Conservation (phyloP, 495 filamentous ascomycete genomes). For the Xylaria curta region DNA sequence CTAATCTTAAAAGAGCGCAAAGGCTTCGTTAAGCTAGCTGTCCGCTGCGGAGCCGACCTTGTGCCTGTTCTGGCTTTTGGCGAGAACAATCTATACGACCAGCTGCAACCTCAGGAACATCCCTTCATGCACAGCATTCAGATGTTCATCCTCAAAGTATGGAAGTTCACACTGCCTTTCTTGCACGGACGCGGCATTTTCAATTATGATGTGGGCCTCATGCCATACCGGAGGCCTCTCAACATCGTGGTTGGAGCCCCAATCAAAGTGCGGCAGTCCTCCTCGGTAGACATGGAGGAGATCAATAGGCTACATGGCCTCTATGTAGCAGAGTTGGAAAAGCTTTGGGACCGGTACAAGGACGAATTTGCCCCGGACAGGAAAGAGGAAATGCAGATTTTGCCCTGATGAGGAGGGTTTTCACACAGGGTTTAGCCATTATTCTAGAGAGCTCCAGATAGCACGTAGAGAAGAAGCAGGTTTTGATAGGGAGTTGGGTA, state of each 20-base stretch:
- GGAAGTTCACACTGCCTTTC: conserved; percentile 93
- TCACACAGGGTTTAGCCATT: background rate
- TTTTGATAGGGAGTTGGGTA: background rate
- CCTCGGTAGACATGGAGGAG: conserved; percentile 63
- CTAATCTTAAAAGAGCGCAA: conserved; percentile 83
- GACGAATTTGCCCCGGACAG: conserved; percentile 79
- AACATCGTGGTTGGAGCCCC: conserved; percentile 88
- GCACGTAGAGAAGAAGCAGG: background rate
- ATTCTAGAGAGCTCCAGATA: background rate
- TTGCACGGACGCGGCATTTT: conserved; percentile 92
- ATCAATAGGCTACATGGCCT: conserved; percentile 77
- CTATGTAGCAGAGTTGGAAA: conserved; percentile 80
- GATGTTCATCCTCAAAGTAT: conserved; percentile 76
- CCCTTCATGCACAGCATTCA: conserved; percentile 78
- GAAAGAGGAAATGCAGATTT: conserved; percentile 76
- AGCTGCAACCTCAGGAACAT: conserved; percentile 72
- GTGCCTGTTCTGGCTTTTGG: conserved; percentile 93
- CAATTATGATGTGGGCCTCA: conserved; percentile 94
- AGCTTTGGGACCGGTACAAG: conserved; percentile 88
- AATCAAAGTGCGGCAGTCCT: conserved; percentile 68
- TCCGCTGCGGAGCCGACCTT: conserved; percentile 86
- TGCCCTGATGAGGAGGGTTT: conserved; percentile 61
- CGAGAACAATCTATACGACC: conserved; percentile 95
- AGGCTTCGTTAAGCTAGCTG: conserved; percentile 91
- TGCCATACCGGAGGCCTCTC: conserved; percentile 88